Conservation (phyloP, 768 basidiomycete genomes). For the Boletus bicolor region DNA sequence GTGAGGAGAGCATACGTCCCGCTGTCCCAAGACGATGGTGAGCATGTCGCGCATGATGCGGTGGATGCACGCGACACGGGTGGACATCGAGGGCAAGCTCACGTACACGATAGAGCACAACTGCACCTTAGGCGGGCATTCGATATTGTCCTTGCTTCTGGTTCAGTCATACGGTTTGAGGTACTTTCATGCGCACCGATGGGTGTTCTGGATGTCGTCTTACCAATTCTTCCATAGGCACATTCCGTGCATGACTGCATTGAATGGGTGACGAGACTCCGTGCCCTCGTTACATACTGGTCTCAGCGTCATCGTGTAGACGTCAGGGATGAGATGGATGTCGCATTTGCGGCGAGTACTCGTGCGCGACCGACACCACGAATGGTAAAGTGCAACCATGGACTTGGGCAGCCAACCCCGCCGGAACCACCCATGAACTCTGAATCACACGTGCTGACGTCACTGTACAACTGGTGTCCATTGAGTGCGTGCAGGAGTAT, state of each 20-base stretch:
- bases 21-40: slow-evolving; percentile 29
- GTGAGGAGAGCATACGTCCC: slow-evolving; percentile 53
- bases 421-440: slow-evolving; percentile 54
- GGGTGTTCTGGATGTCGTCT: not conserved
- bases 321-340: slow-evolving; percentile 76
- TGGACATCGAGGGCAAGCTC: slow-evolving; percentile 52
- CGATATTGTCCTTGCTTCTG: slow-evolving; percentile 68
- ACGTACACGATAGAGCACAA: slow-evolving; percentile 40
- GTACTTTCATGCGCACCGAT: slow-evolving; percentile 39
- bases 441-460: slow-evolving; percentile 55
- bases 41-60: slow-evolving; percentile 26
- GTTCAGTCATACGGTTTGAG: slow-evolving; percentile 74
- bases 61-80: slow-evolving; percentile 63
- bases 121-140: slow-evolving; percentile 68
- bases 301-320: slow-evolving; percentile 69
- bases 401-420: slow-evolving; percentile 39
- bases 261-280: slow-evolving; percentile 84
- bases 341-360: slow-evolving; percentile 51
- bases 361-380: slow-evolving; percentile 61
- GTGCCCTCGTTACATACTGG: slow-evolving; percentile 76
- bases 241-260: slow-evolving; percentile 61
- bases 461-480: slow-evolving; percentile 86
- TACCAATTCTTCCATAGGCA: slow-evolving; percentile 40
- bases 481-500: slow-evolving; percentile 77
- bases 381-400: slow-evolving; percentile 27